Conservation (phyloP, 192 early-diverging fungal genomes). For the Coemansia sp. region DNA sequence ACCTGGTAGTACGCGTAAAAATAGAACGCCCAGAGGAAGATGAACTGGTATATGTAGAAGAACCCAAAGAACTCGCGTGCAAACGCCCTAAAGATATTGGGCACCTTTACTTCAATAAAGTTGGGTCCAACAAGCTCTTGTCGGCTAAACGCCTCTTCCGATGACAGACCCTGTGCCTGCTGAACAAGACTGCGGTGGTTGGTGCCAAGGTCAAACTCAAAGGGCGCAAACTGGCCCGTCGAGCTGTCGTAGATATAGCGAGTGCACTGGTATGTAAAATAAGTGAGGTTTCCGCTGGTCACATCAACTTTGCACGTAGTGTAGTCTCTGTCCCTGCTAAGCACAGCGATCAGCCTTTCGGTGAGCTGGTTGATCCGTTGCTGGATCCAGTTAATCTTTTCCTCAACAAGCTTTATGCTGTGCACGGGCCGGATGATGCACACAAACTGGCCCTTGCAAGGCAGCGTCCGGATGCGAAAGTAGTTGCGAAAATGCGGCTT, state of each 20-base stretch:
- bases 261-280: conserved; percentile 77
- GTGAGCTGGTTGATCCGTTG: conserved; percentile 44
- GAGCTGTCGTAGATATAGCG: conserved; percentile 68
- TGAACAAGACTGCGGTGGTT: conserved; percentile 54
- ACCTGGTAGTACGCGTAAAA: conserved; percentile 67
- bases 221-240: conserved; percentile 59
- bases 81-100: conserved; percentile 52
- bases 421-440: conserved; percentile 57
- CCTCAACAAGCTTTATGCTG: conserved; percentile 57
- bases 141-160: conserved; percentile 57
- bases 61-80: conserved; percentile 62
- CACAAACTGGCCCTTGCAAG: conserved; percentile 47
- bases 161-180: conserved; percentile 55
- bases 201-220: conserved; percentile 61
- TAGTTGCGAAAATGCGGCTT: conserved; percentile 62
- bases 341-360: conserved; percentile 24
- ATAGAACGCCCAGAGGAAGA: conserved; percentile 71
- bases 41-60: conserved; percentile 66
- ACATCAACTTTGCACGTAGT: conserved; percentile 45
- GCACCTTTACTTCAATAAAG: conserved; percentile 58
- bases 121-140: conserved; percentile 66
- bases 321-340: conserved; percentile 51
- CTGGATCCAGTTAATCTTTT: conserved; percentile 36
- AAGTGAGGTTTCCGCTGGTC: conserved; percentile 29
- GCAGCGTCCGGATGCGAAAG: conserved; percentile 62